A percentile compares a stretch with the other conserved stretches of the same genome.
phyloP scores from a whole-genome alignment of 441 rosid species.

The Capsella rubella region DNA sequence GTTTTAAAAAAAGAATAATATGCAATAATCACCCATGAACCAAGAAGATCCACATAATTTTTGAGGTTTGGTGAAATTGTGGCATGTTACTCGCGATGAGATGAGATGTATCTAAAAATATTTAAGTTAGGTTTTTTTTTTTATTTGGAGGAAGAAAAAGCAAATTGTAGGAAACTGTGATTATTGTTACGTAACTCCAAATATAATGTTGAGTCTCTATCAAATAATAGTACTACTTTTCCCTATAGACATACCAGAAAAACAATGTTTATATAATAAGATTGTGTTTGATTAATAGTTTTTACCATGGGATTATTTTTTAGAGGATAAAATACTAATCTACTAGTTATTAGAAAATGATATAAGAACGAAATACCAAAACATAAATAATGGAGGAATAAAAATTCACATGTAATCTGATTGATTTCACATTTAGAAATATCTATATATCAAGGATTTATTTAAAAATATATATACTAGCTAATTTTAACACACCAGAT shows the following conservation, averaged over 20 bases:
- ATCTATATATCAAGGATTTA: not conserved
- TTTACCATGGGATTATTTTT: too few relatives aligned
- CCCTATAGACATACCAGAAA: not conserved
- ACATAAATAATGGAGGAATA: not conserved
- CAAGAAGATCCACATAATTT: slow-evolving; percentile 23
- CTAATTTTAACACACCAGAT: not conserved
- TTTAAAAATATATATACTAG: not conserved
- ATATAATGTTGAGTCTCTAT: slow-evolving; percentile 41
- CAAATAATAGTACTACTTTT: slow-evolving; percentile 23
- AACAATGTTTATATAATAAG: too few relatives aligned
- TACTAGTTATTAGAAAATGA: too few relatives aligned
- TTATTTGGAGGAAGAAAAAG: slow-evolving; percentile 18
- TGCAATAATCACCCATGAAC: slow-evolving; percentile 11
- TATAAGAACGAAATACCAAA: not conserved
- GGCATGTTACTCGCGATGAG: slow-evolving; percentile 32
- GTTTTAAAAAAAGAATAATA: not conserved
- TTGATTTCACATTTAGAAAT: not conserved
- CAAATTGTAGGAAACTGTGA: slow-evolving; percentile 32
- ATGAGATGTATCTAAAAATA: slow-evolving; percentile 21
- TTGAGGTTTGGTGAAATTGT: slow-evolving; percentile 37
- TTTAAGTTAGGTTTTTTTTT: slow-evolving; percentile 7
- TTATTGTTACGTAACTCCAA: slow-evolving; percentile 44
- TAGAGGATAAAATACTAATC: too few relatives aligned
- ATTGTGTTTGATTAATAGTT: not conserved
- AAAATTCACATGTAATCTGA: not conserved